Base-by-base conservation (phyloP, 2,329 filamentous ascomycete genomes). In the Trichoderma endophyticum region DNA sequence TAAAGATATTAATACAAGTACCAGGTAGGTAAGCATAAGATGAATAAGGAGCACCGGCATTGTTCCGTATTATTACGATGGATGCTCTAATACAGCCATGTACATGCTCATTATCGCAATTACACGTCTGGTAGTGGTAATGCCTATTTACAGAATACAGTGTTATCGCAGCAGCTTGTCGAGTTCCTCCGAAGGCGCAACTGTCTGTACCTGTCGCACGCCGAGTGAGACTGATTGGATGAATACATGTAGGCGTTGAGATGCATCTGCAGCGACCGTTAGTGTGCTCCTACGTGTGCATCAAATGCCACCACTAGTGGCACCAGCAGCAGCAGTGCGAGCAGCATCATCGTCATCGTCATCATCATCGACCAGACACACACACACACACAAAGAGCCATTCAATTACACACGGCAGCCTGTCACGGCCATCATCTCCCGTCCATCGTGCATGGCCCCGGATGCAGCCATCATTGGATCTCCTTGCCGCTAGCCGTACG, bases 371-470 rank as follows among this genome's bases (percentile, higher is more conserved):
- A 60, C 11, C 57, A 21, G 6, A n/a, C 36, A 39, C 14, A 39
- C 36, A 43, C 18, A n/a, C 39, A 8, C 18, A 43, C 21, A 21
- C 21, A 21, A 21, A 21, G 21, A 21, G 21, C 21, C 21, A 21
- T 21, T 51, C 56, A 59, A 28, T 59, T 12, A 56, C 48, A 66
- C 34, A 66, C 63, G 51, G 43, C 21, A 26, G 39, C 61, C 14
- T 26, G 24, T 32, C 39, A 28, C 24, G 9, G n/a, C 62, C 26
- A 15, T 32, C 43, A 26, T 15, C 18, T 18, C 62, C 43, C 30
- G 63, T 54, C 48, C 48, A 36, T 66, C 63, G 48, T 66, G 63
- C 63, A 66, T 56, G 63, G 48, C 63, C 48, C 63, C 63, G 63
- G 30, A 56, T 56, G 48, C 48, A 66, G 43, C 63, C 63, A 36